Evolutionary conservation across 208 protist genomes (phyloP).

Genomic region (Porcisia hertigi): DNA sequence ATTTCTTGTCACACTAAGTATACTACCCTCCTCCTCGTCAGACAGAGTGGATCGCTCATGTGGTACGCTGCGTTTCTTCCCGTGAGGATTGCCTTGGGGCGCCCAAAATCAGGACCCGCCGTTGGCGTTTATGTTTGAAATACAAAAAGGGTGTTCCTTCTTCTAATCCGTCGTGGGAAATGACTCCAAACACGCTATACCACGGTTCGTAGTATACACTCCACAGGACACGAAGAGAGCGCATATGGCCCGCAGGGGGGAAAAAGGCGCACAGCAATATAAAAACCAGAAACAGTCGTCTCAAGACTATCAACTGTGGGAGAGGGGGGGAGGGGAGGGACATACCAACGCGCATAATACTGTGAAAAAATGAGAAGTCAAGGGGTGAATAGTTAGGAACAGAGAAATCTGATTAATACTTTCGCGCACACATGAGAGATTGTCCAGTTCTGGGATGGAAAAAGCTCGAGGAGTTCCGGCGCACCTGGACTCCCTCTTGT

Average conservation of each 20-base stretch:
- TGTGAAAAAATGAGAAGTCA: neutral
- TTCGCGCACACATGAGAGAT: conserved; percentile 1
- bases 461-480: neutral
- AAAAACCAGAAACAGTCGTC: conserved; percentile 10
- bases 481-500: neutral
- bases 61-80: neutral
- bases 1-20: neutral
- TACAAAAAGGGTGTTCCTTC: neutral
- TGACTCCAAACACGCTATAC: neutral
- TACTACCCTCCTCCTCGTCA: neutral
- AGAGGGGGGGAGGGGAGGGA: neutral
- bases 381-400: neutral
- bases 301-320: neutral
- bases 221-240: neutral
- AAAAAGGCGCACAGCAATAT: conserved; percentile 12
- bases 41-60: neutral
- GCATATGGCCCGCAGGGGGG: neutral
- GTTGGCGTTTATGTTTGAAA: neutral
- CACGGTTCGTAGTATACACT: neutral
- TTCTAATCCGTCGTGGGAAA: neutral
- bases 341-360: conserved; percentile 3
- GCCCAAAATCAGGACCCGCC: neutral
- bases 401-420: neutral
- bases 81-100: neutral
- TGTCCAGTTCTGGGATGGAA: neutral